A percentile compares a stretch with the other conserved stretches of the same genome.
These are phyloP conservation scores for Solanum pinnatisectum DNA, from an alignment of 257 asterid species.

Conservation along the genomic window DNA sequence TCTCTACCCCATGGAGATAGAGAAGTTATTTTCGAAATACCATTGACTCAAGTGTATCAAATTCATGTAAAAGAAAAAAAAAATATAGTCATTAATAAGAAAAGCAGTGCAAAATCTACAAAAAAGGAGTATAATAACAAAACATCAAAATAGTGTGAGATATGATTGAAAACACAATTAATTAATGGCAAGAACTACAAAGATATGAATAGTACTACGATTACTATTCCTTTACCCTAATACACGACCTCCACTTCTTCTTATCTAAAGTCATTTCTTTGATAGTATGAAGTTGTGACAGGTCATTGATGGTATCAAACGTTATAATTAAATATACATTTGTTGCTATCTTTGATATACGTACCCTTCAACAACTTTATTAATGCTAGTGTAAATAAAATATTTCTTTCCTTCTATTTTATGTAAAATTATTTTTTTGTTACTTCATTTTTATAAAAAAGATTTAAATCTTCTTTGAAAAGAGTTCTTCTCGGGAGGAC, in stretches of 20 bases:
- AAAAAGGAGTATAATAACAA: not conserved
- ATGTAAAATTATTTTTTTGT: not conserved
- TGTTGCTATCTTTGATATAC: not conserved
- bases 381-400: not conserved
- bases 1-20: no score
- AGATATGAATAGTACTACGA: fast-evolving
- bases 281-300: no score
- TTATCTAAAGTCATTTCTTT: no score
- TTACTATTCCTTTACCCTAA: no score
- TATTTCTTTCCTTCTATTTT: not conserved
- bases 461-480: not conserved
- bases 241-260: not conserved
- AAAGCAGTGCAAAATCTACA: not conserved
- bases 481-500: not conserved
- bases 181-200: no score
- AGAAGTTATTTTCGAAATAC: fast-evolving
- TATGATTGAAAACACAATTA: no score
- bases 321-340: no score
- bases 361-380: not conserved
- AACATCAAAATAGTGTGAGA: no score
- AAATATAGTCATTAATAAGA: no score
- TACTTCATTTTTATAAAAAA: no score
- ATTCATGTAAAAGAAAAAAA: not conserved
- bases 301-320: no score
- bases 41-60: not conserved